Base-by-base conservation (phyloP, 73 alveolate genomes). In the Durusdinium trenchii region DNA sequence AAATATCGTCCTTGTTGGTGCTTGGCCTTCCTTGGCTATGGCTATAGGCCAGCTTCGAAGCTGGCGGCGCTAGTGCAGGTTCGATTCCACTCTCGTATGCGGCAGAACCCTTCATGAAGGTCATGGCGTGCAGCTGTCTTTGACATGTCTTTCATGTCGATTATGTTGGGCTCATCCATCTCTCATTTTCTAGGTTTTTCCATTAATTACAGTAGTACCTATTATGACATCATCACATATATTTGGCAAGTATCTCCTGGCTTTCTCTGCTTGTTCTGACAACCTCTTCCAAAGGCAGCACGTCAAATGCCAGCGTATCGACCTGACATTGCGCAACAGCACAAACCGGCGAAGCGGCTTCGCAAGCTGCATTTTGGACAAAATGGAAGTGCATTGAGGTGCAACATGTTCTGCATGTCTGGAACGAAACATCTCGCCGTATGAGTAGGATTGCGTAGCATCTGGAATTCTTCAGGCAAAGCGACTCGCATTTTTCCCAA, bases 261-360 rank as follows among this genome's bases (percentile, higher is more conserved):
- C 86, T 43, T 75, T 84, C 52, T 50, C 94, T 73, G 32, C 54
- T 36, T 28, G 96, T 89, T 30, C 96, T 42, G 50, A 64, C 86
- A 23, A 89, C 96, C 50, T 89, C 96, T 50, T 89, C 96, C 86
- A 89, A 54, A 23, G 96, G 96, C 71, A 89, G 60, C 4, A 64
- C 96, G 20, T 89, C 96, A 46, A 89, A 89, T 46, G 96, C 96
- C 69, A 89, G n/a, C 73, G 86, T 60, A 51, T 89, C 96, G 52
- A 89, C 96, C 96, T 89, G 36, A 35, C n/a, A n/a, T n/a, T n/a
- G n/a, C n/a, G n/a, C n/a, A n/a, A n/a, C n/a, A n/a, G n/a, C n/a
- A n/a, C n/a, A n/a, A n/a, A n/a, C n/a, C n/a, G n/a, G n/a, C n/a
- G n/a, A n/a, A n/a, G n/a, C n/a, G n/a, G n/a, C n/a, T n/a, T n/a